Base-by-base conservation (phyloP, 352 stramenopile genomes). In the Phytophthora melonis region DNA sequence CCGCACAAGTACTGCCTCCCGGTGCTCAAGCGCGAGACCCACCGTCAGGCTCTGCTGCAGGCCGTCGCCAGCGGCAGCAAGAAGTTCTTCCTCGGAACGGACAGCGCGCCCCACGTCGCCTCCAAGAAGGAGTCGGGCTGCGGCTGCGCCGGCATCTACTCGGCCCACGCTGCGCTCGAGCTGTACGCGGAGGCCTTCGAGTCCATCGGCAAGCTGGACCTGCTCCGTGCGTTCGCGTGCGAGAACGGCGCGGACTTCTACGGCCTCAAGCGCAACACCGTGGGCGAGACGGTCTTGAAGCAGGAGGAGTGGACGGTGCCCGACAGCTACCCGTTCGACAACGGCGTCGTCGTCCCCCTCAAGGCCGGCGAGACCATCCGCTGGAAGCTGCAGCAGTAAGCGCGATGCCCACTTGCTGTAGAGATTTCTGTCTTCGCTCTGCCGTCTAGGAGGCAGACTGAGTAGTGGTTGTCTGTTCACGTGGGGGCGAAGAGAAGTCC, bases 1-100 rank as follows among this genome's bases (percentile, higher is more conserved):
- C 98, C 98, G n/a, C 98, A 99, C 84, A 98, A 99, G 82, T 99
- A 99, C 87, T 99, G 98, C 71, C 82, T 99, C n/a, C 98, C 98
- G 1, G 98, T 99, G 70, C 88, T 99, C 45, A 99, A 99, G 89
- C 91, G 90, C 49, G 95, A 99, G 87, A 82, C 88, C 78, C 94
- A 98, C 81, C 90, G 96, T 49, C 82, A 89, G 68, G 96, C 97
- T 58, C 81, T 99, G 45, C 74, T 99, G 1, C 64, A 92, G 18
- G 97, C 96, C 1, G 89, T 98, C 9, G 94, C 87, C 1, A 98
- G 88, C 52, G 98, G 97, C 54, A 98, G 72, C 65, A 80, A 83
- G 59, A 99, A 99, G 84, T 99, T 99, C 77, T 99, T 99, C 78
- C 74, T 99, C 4, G 98, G 98, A 21, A 99, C 98, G 7, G 98